These are phyloP conservation scores for Pedinophyceae sp. DNA, from an alignment of 139 green algal genomes.

Conservation along the genomic window DNA sequence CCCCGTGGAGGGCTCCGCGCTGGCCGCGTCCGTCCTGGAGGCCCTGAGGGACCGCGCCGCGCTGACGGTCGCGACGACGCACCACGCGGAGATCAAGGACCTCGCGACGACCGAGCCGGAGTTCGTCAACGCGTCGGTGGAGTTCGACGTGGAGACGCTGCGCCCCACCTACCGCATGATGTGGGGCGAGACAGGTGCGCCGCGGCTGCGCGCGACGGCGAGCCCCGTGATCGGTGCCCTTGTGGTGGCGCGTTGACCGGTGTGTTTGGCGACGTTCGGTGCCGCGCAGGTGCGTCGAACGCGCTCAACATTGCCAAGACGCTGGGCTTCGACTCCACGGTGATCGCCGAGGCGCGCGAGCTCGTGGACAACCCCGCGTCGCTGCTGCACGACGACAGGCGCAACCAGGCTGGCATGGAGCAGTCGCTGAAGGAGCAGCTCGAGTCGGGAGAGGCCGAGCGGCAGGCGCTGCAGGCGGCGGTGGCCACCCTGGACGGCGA, in stretches of 20 bases:
- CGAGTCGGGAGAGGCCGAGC: no score
- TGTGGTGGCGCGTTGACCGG: no score
- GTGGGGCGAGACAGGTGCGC: slow-evolving; percentile 32
- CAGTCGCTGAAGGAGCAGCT: slow-evolving; percentile 18
- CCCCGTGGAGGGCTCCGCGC: slow-evolving; percentile 49
- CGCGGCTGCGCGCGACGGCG: neutral
- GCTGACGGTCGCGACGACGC: slow-evolving; percentile 42
- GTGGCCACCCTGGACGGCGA: neutral
- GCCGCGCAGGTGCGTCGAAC: slow-evolving; percentile 28
- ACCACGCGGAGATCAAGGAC: slow-evolving; percentile 44
- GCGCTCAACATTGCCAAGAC: slow-evolving; percentile 33
- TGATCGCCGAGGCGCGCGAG: slow-evolving; percentile 26
- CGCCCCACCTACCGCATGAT: slow-evolving; percentile 42
- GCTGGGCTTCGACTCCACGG: slow-evolving; percentile 26
- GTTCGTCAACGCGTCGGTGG: slow-evolving; percentile 39
- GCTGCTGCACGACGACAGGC: slow-evolving; percentile 3
- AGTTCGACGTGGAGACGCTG: slow-evolving; percentile 39
- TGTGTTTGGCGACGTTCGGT: no score
- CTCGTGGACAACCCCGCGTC: slow-evolving; percentile 8
- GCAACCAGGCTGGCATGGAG: slow-evolving; percentile 9
- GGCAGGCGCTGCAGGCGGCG: neutral
- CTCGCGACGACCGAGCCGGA: neutral
- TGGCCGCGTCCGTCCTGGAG: slow-evolving; percentile 41
- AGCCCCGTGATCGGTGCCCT: neutral
- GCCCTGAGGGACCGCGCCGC: slow-evolving; percentile 16